These are phyloP conservation scores for Leishmania aethiopica DNA, from an alignment of 208 protist species.

Conservation along the genomic window DNA sequence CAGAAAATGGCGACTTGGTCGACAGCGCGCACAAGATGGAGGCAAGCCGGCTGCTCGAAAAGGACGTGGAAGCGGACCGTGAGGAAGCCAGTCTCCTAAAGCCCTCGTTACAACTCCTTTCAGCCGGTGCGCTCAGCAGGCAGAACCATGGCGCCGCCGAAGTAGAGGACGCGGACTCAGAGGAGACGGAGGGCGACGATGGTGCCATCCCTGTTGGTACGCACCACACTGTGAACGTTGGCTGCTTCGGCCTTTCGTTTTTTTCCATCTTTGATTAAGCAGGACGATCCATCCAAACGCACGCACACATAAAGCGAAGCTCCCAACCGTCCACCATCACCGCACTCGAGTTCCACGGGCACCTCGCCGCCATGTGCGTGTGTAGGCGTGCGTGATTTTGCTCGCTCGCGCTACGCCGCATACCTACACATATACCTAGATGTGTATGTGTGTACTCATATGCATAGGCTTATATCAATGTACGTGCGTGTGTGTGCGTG, in stretches of 20 bases:
- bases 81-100: neutral
- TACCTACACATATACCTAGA: neutral
- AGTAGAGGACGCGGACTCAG: neutral
- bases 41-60: neutral
- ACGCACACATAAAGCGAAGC: neutral
- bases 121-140: neutral
- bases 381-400: neutral
- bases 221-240: constrained; percentile 47
- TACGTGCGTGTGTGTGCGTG: neutral
- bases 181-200: constrained; percentile 9
- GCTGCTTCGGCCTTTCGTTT: constrained; percentile 71
- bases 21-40: neutral
- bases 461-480: neutral
- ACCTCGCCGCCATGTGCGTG: neutral
- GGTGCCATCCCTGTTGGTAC: constrained; percentile 15
- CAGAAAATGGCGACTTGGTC: neutral
- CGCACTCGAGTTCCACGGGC: neutral
- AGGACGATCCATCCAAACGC: neutral
- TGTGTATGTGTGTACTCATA: neutral
- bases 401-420: neutral
- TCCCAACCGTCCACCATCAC: neutral
- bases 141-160: neutral
- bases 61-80: neutral
- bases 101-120: neutral
- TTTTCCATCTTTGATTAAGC: constrained; percentile 44